Evolutionary conservation across 257 asterid species (phyloP).

Genomic region (Fraxinus excelsior): DNA sequence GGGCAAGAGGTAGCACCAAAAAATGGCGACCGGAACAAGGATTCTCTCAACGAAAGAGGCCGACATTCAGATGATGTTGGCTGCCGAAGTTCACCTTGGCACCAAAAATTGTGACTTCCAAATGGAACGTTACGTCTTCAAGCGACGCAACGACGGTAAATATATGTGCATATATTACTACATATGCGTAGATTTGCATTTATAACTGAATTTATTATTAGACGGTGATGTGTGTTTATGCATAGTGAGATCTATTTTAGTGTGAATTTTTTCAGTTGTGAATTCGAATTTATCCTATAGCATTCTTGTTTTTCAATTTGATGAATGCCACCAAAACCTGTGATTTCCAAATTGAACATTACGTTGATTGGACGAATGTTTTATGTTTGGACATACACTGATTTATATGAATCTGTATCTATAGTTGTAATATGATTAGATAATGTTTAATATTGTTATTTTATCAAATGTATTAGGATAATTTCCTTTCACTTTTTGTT

Average conservation of each 20-base stretch:
- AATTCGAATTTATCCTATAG: background rate
- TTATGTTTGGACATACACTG: background rate
- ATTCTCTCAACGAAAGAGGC: slow-evolving; percentile 24
- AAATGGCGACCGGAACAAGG: slow-evolving; percentile 8
- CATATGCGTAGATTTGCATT: background rate
- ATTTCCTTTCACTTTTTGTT: background rate
- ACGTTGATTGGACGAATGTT: too few relatives aligned
- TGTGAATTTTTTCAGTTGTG: background rate
- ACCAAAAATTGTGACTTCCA: slow-evolving; percentile 29
- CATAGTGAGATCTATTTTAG: background rate
- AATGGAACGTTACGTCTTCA: slow-evolving; percentile 30
- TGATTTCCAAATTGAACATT: background rate
- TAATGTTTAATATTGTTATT: background rate
- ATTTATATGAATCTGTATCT: too few relatives aligned
- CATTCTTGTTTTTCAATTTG: background rate
- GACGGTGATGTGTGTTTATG: background rate
- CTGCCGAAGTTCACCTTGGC: slow-evolving; percentile 28
- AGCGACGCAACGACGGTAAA: slow-evolving; percentile 28
- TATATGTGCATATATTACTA: background rate
- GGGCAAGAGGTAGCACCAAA: background rate
- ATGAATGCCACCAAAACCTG: background rate
- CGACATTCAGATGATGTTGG: slow-evolving; percentile 30
- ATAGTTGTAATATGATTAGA: background rate
- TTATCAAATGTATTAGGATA: background rate
- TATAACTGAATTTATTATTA: background rate